A percentile compares a stretch with the other conserved stretches of the same genome.
Evolutionary conservation across 257 asterid genomes (phyloP).

Genomic region (Thymus quinquecostatus): DNA sequence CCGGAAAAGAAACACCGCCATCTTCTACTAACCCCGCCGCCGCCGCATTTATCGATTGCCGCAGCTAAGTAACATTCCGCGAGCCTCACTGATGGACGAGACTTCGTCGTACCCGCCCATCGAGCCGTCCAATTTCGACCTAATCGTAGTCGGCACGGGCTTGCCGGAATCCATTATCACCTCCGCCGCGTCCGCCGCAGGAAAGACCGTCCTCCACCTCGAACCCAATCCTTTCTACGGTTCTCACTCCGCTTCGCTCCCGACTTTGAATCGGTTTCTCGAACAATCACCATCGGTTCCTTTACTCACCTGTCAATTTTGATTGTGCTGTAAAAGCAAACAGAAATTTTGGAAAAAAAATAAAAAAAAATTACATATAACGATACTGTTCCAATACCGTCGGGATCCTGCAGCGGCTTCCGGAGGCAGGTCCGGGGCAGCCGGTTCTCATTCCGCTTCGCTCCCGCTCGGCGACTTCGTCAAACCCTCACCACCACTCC

Average conservation of each 20-base stretch:
- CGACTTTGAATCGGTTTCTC: too few species aligned
- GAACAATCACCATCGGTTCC: too few species aligned
- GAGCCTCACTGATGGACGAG: conserved; percentile 54
- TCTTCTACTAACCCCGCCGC: background rate
- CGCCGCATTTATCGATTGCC: background rate
- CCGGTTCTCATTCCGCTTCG: conserved; percentile 53
- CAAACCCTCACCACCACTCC: background rate
- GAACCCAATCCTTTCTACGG: conserved; percentile 80
- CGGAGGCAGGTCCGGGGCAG: too few species aligned
- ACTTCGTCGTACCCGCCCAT: conserved; percentile 56
- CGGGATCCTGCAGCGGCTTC: too few species aligned
- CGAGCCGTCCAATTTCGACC: conserved; percentile 83
- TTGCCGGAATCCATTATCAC: conserved; percentile 81
- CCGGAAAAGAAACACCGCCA: background rate
- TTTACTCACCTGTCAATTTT: too few species aligned
- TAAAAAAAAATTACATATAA: too few species aligned
- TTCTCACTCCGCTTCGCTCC: background rate
- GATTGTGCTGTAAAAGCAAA: too few species aligned
- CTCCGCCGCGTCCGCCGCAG: conserved; percentile 83
- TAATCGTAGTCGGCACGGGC: conserved; percentile 83
- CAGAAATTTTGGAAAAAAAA: too few species aligned
- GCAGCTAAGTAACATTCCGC: background rate
- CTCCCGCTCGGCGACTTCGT: conserved; percentile 62
- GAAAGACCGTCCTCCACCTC: too few species aligned
- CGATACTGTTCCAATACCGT: too few species aligned